Percentiles rank a stretch among this genome's conserved stretches.
These are phyloP conservation scores for Mortierella sp. DNA, from an alignment of 371 early-diverging fungal genomes.

Conservation along the genomic window DNA sequence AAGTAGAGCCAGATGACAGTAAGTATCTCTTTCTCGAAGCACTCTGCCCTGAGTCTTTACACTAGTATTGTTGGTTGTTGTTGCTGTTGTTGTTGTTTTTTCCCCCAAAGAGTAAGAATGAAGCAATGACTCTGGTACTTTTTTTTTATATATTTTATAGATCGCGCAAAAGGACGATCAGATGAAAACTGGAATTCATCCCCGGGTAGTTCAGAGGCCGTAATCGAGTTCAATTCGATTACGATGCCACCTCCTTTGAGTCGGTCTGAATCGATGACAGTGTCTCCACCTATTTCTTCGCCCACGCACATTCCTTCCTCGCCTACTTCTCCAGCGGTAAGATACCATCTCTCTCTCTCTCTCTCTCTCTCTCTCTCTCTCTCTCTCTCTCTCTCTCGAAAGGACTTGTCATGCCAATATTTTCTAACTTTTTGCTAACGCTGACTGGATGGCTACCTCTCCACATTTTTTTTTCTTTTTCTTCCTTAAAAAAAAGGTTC, in stretches of 20 bases:
- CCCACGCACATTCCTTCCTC: neutral
- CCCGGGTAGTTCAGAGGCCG: neutral
- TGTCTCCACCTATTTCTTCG: neutral
- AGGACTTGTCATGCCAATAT: too few species aligned
- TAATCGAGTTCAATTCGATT: too few species aligned
- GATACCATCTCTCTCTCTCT: too few species aligned
- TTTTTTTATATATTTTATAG: too few species aligned
- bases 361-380: neutral
- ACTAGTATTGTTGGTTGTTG: too few species aligned
- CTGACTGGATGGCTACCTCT: too few species aligned
- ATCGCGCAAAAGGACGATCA: slow-evolving; percentile 1
- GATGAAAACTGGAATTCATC: slow-evolving; percentile 7
- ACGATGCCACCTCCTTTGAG: neutral
- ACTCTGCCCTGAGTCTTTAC: too few species aligned
- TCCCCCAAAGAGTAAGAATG: slow-evolving; percentile 14
- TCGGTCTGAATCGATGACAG: neutral
- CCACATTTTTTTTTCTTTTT: neutral
- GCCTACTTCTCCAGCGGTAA: too few species aligned
- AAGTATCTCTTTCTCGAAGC: too few species aligned
- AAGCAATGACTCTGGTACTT: slow-evolving; percentile 24
- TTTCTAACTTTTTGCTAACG: too few species aligned
- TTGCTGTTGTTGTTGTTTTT: neutral
- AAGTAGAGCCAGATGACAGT: slow-evolving; percentile 34
- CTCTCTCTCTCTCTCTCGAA: neutral
- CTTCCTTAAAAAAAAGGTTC: neutral